phyloP scores from a whole-genome alignment of 2,329 filamentous ascomycete genomes.

The Sclerotinia nivalis region DNA sequence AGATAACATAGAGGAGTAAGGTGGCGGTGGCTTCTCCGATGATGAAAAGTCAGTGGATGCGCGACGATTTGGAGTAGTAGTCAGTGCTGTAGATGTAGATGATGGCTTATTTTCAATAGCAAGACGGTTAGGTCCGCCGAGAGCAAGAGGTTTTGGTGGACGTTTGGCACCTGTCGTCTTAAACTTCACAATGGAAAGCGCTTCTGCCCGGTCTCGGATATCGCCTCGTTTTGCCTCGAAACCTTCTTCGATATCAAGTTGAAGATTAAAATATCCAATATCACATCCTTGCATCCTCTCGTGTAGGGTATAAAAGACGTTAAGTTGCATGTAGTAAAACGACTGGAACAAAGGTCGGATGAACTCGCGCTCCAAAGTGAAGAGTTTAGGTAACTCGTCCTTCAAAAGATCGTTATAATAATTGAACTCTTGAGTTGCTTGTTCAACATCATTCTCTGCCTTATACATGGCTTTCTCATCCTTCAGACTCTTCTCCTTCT shows the following conservation, averaged over 20 bases:
- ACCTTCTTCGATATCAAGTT: constrained; percentile 85
- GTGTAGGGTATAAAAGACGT: constrained; percentile 97
- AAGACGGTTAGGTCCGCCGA: constrained; percentile 27
- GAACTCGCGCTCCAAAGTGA: constrained; percentile 86
- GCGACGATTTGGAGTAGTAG: constrained; percentile 42
- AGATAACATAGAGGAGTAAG: constrained; percentile 55
- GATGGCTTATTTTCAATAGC: constrained; percentile 28
- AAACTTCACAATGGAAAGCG: constrained; percentile 82
- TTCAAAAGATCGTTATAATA: constrained; percentile 98
- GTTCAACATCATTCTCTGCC: constrained; percentile 86
- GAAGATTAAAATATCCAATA: constrained; percentile 96
- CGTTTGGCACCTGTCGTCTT: constrained; percentile 77
- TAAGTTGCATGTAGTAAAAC: constrained; percentile 99
- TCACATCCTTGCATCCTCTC: constrained; percentile 97
- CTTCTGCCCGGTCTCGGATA: constrained; percentile 81
- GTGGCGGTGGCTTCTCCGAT: constrained; percentile 65
- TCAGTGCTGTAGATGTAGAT: constrained; percentile 32
- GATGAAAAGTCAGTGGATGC: constrained; percentile 46
- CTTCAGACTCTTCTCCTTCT: constrained; percentile 94
- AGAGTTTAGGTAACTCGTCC: constrained; percentile 90
- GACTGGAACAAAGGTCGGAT: constrained; percentile 97
- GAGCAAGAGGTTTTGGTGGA: constrained; percentile 36
- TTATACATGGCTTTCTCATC: constrained; percentile 98
- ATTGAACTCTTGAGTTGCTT: constrained; percentile 92
- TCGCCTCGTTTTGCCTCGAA: constrained; percentile 88